Evolutionary conservation across 768 basidiomycete genomes (phyloP).

Genomic region (Punctularia strigosozonata): DNA sequence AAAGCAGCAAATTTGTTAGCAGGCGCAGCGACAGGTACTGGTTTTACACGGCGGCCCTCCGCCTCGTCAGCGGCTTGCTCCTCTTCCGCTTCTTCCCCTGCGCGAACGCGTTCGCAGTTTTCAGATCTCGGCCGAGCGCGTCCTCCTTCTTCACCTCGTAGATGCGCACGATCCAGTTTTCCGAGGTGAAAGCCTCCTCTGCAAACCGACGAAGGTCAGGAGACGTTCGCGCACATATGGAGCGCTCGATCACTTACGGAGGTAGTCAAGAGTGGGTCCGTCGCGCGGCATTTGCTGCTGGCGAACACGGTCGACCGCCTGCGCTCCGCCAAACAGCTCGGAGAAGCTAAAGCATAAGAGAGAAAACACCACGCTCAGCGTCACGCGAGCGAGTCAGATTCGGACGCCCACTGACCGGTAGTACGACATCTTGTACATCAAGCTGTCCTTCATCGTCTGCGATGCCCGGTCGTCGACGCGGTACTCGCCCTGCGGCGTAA

Average conservation of each 20-base stretch:
- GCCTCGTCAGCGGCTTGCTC: slow-evolving; percentile 51
- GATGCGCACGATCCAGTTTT: slow-evolving; percentile 99
- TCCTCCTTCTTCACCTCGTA: slow-evolving; percentile 95
- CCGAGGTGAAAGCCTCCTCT: slow-evolving; percentile 98
- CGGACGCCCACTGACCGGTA: slow-evolving; percentile 48
- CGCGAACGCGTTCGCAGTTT: slow-evolving; percentile 75
- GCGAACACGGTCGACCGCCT: slow-evolving; percentile 79
- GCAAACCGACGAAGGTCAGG: slow-evolving; percentile 3
- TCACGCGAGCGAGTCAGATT: not conserved
- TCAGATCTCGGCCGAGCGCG: slow-evolving; percentile 78
- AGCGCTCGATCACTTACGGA: slow-evolving; percentile 42
- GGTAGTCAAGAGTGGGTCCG: slow-evolving; percentile 76
- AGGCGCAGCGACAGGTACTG: too few relatives aligned
- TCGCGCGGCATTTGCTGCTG: slow-evolving; percentile 67
- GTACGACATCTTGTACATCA: slow-evolving; percentile 99
- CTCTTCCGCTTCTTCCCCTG: slow-evolving; percentile 87
- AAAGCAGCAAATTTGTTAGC: too few relatives aligned
- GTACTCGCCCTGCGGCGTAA: slow-evolving; percentile 89
- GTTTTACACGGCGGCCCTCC: slow-evolving; percentile 35
- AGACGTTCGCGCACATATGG: slow-evolving; percentile 2
- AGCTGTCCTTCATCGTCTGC: slow-evolving; percentile 80
- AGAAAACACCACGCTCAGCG: slow-evolving; percentile 1
- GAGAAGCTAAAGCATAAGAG: slow-evolving; percentile 43
- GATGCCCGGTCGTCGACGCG: slow-evolving; percentile 80
- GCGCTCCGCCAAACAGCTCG: slow-evolving; percentile 73